phyloP scores from a whole-genome alignment of 192 early-diverging fungal genomes.

The Coemansia sp. region DNA sequence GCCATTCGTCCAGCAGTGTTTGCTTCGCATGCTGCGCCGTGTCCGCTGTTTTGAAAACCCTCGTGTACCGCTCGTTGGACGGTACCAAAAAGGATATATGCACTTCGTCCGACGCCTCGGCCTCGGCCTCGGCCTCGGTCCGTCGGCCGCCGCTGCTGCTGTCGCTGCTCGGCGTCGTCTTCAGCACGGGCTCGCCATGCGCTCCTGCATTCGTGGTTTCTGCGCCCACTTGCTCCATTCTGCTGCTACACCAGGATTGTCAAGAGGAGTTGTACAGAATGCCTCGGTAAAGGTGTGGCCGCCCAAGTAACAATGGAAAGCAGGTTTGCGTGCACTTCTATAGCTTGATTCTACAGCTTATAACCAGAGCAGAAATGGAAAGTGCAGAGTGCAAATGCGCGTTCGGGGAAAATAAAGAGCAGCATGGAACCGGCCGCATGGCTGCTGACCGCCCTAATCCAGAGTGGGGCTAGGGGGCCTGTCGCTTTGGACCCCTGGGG shows the following conservation, averaged over 20 bases:
- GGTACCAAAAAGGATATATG: slow-evolving; percentile 36
- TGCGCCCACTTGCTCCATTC: slow-evolving; percentile 1
- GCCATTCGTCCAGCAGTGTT: slow-evolving; percentile 33
- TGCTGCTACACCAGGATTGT: no score
- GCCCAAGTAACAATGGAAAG: no score
- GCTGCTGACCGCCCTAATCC: no score
- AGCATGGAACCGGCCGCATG: no score
- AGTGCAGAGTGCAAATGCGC: no score
- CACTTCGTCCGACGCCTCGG: slow-evolving; percentile 9
- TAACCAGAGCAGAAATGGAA: no score
- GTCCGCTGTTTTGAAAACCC: slow-evolving; percentile 20
- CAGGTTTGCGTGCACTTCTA: no score
- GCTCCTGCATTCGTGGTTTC: not conserved
- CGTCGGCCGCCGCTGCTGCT: slow-evolving; percentile 16
- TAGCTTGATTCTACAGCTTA: no score
- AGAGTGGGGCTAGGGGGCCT: not conserved
- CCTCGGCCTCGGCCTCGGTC: not conserved
- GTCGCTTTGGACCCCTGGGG: not conserved
- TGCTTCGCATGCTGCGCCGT: slow-evolving; percentile 32
- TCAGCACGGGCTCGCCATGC: not conserved
- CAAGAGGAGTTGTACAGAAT: no score
- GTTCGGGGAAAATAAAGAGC: no score
- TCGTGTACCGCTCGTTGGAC: slow-evolving; percentile 22
- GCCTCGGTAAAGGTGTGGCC: no score
- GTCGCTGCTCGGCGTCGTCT: not conserved